Percentiles rank a stretch among this genome's conserved stretches.
phyloP scores from a whole-genome alignment of 169 alveolate species.

The Cryptosporidium canis region DNA sequence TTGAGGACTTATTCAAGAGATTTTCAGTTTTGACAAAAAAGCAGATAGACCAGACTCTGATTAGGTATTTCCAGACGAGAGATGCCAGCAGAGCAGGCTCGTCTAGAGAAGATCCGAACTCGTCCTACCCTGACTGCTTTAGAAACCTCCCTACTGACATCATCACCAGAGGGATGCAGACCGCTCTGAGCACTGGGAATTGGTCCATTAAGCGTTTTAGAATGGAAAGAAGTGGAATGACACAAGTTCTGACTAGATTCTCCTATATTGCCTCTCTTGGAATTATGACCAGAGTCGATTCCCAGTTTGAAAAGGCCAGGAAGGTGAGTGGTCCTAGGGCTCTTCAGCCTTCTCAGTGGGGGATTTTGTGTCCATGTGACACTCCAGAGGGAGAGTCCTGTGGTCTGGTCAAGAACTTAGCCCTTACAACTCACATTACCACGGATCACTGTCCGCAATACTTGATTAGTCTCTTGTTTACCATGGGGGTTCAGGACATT shows the following conservation, averaged over 20 bases:
- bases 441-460: constrained; percentile 90
- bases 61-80: constrained; percentile 81
- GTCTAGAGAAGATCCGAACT: constrained; percentile 59
- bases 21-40: constrained; percentile 84
- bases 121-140: constrained; percentile 88
- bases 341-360: constrained; percentile 99
- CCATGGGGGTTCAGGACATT: constrained; percentile 84
- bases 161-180: constrained; percentile 94
- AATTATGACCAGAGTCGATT: constrained; percentile 92
- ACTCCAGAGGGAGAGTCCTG: constrained; percentile 99
- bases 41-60: constrained; percentile 85
- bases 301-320: constrained; percentile 93
- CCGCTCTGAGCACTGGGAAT: constrained; percentile 97
- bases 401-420: constrained; percentile 97
- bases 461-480: constrained; percentile 76
- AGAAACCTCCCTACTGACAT: constrained; percentile 90
- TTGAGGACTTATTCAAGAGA: constrained; percentile 92
- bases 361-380: constrained; percentile 99
- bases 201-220: constrained; percentile 98
- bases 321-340: constrained; percentile 99
- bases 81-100: constrained; percentile 73
- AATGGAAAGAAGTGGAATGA: constrained; percentile 98
- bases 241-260: constrained; percentile 95
- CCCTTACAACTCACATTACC: constrained; percentile 98
- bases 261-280: constrained; percentile 96